These are phyloP conservation scores for Gentiana straminea DNA, from an alignment of 257 asterid genomes.

Conservation along the genomic window DNA sequence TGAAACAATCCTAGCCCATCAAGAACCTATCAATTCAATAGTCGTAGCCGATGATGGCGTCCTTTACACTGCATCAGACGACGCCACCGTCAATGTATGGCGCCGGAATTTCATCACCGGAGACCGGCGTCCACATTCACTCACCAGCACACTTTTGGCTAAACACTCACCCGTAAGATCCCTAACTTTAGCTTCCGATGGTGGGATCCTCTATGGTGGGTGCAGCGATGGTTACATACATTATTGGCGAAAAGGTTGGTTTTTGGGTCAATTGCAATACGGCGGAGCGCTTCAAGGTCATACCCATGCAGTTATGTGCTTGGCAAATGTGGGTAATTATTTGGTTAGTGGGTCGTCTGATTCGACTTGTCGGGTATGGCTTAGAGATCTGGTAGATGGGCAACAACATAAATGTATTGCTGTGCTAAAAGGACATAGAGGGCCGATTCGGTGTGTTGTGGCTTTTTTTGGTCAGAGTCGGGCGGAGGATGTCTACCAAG, in stretches of 20 bases:
- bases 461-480: constrained; percentile 24
- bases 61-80: constrained; percentile 86
- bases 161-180: constrained; percentile 83
- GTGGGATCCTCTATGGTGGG: constrained; percentile 70
- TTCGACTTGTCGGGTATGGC: constrained; percentile 65
- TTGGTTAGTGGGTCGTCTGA: constrained; percentile 82
- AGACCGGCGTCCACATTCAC: constrained; percentile 67
- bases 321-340: constrained; percentile 39
- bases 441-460: constrained; percentile 63
- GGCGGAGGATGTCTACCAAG: constrained; percentile 26
- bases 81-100: constrained; percentile 87
- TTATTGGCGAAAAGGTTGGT: constrained; percentile 84
- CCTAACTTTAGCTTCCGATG: constrained; percentile 45
- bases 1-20: constrained; percentile 94
- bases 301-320: constrained; percentile 81
- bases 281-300: constrained; percentile 91
- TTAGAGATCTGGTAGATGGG: constrained; percentile 46
- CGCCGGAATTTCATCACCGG: constrained; percentile 77
- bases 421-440: constrained; percentile 69
- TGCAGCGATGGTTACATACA: constrained; percentile 92
- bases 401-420: constrained; percentile 53
- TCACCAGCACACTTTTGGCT: constrained; percentile 71
- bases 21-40: constrained; percentile 69
- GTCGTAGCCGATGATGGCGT: constrained; percentile 80
- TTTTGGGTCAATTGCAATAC: constrained; percentile 78